Evolutionary conservation across 2,329 filamentous ascomycete genomes (phyloP), one percentile per base, ranked within the genome.

Genomic region (Microcyclosporella mali): DNA sequence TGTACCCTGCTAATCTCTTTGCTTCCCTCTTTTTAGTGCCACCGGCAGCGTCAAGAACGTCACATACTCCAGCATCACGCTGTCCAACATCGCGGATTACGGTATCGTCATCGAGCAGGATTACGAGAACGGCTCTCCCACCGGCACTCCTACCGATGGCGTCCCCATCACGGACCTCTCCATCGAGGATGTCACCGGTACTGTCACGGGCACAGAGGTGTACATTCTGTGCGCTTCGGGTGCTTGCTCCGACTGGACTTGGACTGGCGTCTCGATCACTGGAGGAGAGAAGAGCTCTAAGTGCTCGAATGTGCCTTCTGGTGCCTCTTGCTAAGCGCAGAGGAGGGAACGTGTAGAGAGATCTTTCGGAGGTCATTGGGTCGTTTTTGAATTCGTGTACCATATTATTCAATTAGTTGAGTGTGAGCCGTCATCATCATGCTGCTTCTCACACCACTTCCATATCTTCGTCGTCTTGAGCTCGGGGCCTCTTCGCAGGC

Each of bases 61-160:
- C 25, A 77, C 70, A 2, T 81, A 77, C 65, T 65, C 63, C 31
- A 65, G 67, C 48, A 79, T 80, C 59, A 68, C 65, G 1, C 64
- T 79, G 2, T 67, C 63, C 31, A 59, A 62, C 32, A 78, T 78
- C 54, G 59, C 70, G 40, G 63, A 70, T 16, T 77, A 79, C 56
- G 76, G 72, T 33, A 72, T 81, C 45, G 66, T 79, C 38, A 71
- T 81, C 45, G 66, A 79, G 59, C 78, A 81, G 64, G 74, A 79
- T 57, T 79, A 78, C 53, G 62, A 70, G 52, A 73, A 73, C 47
- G 69, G 70, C 41, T 53, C 49, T 28, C 65, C 66, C 4, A 69
- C 66, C 34, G 66, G 66, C 12, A 60, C 53, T 1, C 70, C 73
- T 4, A 75, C 72, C 7, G 66, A 61, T 17, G 72, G 73, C 28